These are phyloP conservation scores for Pachyrhizus erosus DNA, from an alignment of 306 rosid genomes.

Conservation along the genomic window DNA sequence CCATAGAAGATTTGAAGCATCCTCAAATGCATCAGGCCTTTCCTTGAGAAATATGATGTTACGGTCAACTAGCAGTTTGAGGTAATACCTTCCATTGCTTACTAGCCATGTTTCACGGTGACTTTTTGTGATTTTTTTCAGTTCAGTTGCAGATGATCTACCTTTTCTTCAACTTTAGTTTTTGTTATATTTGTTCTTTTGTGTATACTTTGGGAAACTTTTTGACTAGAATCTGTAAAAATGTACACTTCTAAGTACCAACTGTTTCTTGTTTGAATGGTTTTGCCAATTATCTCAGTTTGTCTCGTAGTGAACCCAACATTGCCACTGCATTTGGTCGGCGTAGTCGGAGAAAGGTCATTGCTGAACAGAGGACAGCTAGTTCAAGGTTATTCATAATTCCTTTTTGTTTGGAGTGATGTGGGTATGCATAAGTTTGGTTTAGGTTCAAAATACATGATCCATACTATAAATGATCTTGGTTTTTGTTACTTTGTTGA, in stretches of 20 bases:
- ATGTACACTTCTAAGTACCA: conserved; percentile 39
- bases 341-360: conserved; percentile 94
- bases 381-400: conserved; percentile 87
- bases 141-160: conserved; percentile 20
- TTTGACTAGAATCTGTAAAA: conserved; percentile 46
- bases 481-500: conserved; percentile 28
- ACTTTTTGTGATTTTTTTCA: conserved; percentile 34
- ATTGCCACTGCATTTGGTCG: conserved; percentile 95
- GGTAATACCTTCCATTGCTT: conserved; percentile 53
- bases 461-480: conserved; percentile 33
- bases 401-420: conserved; percentile 44
- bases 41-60: conserved; percentile 83
- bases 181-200: conserved; percentile 28
- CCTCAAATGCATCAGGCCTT: conserved; percentile 70
- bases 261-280: conserved; percentile 54
- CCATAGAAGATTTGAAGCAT: conserved; percentile 66
- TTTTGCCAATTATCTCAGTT: conserved; percentile 74
- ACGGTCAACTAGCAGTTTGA: conserved; percentile 65
- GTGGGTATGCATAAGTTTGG: conserved; percentile 36
- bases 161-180: not conserved
- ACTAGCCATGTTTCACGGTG: conserved; percentile 22
- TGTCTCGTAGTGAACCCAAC: conserved; percentile 99
- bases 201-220: conserved; percentile 33
- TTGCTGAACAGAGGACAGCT: conserved; percentile 99
- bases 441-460: conserved; percentile 35